Evolutionary conservation across 1,139 yeast genomes (phyloP), one percentile per base, ranked within the genome.

Genomic region (Pichia sp.): DNA sequence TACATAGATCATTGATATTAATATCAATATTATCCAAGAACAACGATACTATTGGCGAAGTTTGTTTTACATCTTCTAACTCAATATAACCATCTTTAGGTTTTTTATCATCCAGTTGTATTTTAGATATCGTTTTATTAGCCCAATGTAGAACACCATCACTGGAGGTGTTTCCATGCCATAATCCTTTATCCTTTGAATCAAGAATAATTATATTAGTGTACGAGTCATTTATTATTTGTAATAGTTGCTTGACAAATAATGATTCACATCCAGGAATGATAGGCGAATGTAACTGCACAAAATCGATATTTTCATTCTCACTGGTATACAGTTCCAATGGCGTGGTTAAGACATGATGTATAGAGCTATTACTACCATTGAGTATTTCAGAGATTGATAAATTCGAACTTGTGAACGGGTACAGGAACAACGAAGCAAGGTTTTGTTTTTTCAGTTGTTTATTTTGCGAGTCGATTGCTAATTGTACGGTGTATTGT

Each of bases 261-360:
- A 67, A 66, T 34, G 67, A 64, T 26, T 76, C 70, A 53, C 72
- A 79, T 1, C 84, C 82, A 0, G 94, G 85, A 16, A 90, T 70
- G 3, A 89, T 73, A 0, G 98, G 97, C 0, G 96, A 77, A 44
- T 97, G 69, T 59, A 88, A 88, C 60, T 89, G 97, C 6, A 92
- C 61, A 16, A 87, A 32, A 16, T 44, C 52, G 15, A 24, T 50
- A 11, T 51, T 51, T 5, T 30, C 32, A 9, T 30, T 43, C 8
- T 53, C 58, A 2, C 64, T 65, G 43, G 68, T 65, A 44, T 44
- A 46, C 8, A 42, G 32, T 35, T 52, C 54, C 39, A 48, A 42
- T 4, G 51, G 53, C 13, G 47, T 39, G 5, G 42, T 25, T 35
- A 50, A 26, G 1, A 32, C 47, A 15, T 30, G 27, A 6, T 27